Evolutionary conservation across 306 rosid genomes (phyloP).

Genomic region (Purshia tridentata): DNA sequence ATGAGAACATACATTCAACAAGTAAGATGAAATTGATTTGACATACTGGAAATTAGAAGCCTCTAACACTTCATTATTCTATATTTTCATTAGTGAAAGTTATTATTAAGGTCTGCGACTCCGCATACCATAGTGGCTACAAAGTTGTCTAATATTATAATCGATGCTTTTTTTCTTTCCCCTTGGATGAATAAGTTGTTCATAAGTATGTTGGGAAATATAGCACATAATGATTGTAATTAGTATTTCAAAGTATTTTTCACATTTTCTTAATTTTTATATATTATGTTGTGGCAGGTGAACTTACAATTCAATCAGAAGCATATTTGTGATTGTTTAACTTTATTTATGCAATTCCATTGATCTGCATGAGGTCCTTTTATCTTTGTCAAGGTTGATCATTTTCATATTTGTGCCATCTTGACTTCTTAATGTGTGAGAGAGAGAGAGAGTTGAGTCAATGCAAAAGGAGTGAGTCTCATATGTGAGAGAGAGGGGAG

Average conservation of each 20-base stretch:
- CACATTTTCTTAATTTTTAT: background rate
- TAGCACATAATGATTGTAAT: background rate
- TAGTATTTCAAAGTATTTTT: background rate
- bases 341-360: background rate
- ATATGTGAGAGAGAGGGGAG: too few relatives aligned
- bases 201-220: background rate
- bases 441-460: background rate
- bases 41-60: background rate
- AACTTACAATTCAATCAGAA: background rate
- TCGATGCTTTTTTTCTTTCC: background rate
- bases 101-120: background rate
- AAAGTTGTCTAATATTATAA: background rate
- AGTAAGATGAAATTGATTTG: background rate
- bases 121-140: constrained; percentile 5
- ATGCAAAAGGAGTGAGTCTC: too few relatives aligned
- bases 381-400: background rate
- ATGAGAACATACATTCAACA: background rate
- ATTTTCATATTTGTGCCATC: background rate
- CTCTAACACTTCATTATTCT: background rate
- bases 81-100: background rate
- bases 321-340: constrained; percentile 12
- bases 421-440: background rate
- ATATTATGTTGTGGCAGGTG: background rate
- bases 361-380: constrained; percentile 7
- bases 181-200: background rate